Evolutionary conservation across 495 filamentous ascomycete species (phyloP), one percentile per base, ranked within the genome.

Genomic region (Rostrohypoxylon terebratum): DNA sequence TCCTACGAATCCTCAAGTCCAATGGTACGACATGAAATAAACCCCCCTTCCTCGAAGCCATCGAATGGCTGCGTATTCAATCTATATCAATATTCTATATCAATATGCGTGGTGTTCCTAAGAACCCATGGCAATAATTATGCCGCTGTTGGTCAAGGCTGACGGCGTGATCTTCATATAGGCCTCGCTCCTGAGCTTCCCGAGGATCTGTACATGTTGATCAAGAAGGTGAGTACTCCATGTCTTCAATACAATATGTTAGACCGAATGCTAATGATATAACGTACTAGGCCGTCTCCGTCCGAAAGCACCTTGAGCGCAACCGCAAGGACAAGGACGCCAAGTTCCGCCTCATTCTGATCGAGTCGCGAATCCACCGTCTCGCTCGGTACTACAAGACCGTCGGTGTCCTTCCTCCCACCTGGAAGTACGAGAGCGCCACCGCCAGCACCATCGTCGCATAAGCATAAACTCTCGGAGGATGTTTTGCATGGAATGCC

Each of bases 251-350:
- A 40, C n/a, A 18, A 54, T 45, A 21, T 10, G n/a, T n/a, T n/a
- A n/a, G n/a, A n/a, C n/a, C n/a, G n/a, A n/a, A 16, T 66, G 18
- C 69, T 77, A 62, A 66, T 51, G 34, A 94, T 54, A 16, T 38
- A 67, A 67, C 53, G 53, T 71, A 59, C 57, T 21, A 96, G 93
- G 95, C 95, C 77, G 95, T 98, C 80, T 91, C 95, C 80, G 96
- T 99, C 87, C 96, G 96, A 86, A 99, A 99, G 93, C 96, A 98
- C 87, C 93, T 99, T 75, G 94, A 98, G 89, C 92, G 93, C 85
- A 99, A 99, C 90, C 94, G 96, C 84, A 99, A 99, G 89, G 96
- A 98, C 90, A 96, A 93, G 87, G 96, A 98, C 88, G 91, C 90
- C 89, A 99, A 99, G 89, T 98, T 99, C 92, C 94, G 95, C 80